Percentiles rank a stretch among this genome's conserved stretches.
These are phyloP conservation scores for Aureobasidium sp. DNA, from an alignment of 2,329 filamentous ascomycete genomes.

Conservation along the genomic window DNA sequence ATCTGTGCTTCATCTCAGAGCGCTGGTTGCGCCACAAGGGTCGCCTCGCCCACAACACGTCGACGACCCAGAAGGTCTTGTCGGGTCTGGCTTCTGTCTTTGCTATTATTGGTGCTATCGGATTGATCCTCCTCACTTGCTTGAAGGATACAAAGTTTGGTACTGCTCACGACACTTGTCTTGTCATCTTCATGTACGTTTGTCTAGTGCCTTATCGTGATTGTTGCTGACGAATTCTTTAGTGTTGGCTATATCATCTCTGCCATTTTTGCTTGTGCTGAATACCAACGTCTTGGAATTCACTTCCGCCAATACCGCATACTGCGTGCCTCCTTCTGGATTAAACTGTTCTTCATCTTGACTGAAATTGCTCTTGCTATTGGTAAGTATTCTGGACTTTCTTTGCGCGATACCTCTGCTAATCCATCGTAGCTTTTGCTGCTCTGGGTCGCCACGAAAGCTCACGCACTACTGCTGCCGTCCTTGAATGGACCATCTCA, in stretches of 20 bases:
- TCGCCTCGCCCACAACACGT: constrained; percentile 67
- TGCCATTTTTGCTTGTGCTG: constrained; percentile 80
- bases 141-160: constrained; percentile 56
- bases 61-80: constrained; percentile 53
- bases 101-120: constrained; percentile 66
- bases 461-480: constrained; percentile 58
- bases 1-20: constrained; percentile 71
- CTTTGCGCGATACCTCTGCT: background rate
- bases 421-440: constrained; percentile 49
- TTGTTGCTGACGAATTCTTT: background rate
- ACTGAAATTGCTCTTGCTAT: constrained; percentile 66
- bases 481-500: constrained; percentile 72
- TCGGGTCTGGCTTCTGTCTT: constrained; percentile 54
- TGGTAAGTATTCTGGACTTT: constrained; percentile 18
- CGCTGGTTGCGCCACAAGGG: constrained; percentile 77
- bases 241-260: constrained; percentile 69
- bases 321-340: constrained; percentile 71
- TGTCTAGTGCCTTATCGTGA: background rate
- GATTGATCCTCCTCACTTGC: constrained; percentile 73
- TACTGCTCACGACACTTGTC: constrained; percentile 63
- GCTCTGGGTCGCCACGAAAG: constrained; percentile 39
- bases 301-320: constrained; percentile 68
- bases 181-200: constrained; percentile 65
- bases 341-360: constrained; percentile 79
- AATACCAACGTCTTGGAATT: constrained; percentile 78